Base-by-base conservation (phyloP, 2,329 filamentous ascomycete species). In the Diplodia corticola region DNA sequence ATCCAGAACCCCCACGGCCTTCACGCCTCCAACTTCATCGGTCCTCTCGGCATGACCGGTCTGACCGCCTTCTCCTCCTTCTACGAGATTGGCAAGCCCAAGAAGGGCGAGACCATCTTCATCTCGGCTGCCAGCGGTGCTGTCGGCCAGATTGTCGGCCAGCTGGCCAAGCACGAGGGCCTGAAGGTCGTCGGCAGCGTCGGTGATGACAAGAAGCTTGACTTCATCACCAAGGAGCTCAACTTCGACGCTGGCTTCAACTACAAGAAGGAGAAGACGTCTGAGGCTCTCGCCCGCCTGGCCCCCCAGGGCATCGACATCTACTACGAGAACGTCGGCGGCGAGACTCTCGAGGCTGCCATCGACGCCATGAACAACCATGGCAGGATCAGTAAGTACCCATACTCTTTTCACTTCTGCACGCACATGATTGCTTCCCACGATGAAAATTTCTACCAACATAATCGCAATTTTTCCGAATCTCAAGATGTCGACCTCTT, bases 281-380 rank as follows among this genome's bases (percentile, higher is more conserved):
- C 79, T 0, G 88, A 89, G 12, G 91, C 91, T 0, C 82, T 96
- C 65, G 78, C 82, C 69, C 84, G 90, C 67, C 83, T 95, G 20
- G 90, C 90, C 0, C 91, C 91, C 0, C 78, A 92, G 13, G 92
- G 91, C 4, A 85, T 96, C 68, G 91, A 96, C 73, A 92, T 93
- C 75, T 92, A 92, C 81, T 93, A 89, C 73, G 91, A 93, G 78
- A 93, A 92, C 71, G 90, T 91, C 6, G 91, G 91, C 22, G 91
- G 90, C 46, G 89, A 91, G 77, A 88, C 91, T 69, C 82, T 92
- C 63, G 87, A 91, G 70, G 89, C 89, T 46, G 88, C 88, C 0
- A 78, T 93, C 55, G 80, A 84, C 28, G 80, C 82, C 61, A 81
- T 92, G 79, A 93, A 91, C 65, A 66, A 77, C 50, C 85, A 82